Evolutionary conservation across 192 early-diverging fungal genomes (phyloP).

Genomic region (Funneliformis mosseae): DNA sequence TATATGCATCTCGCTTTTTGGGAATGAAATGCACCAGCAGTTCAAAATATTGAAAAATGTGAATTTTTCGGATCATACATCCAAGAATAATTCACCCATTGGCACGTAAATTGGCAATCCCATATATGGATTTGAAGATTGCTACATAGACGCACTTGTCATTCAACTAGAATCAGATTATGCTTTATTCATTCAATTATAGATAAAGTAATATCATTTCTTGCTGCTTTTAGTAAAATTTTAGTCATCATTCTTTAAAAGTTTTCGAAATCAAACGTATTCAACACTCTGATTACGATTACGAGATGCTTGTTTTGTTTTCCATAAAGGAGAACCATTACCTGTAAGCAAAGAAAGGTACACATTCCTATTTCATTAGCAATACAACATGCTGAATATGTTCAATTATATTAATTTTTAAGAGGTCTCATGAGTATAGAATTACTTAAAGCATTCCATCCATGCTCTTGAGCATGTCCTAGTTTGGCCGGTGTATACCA

Average conservation of each 20-base stretch:
- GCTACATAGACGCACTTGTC: slow-evolving; percentile 79
- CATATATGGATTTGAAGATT: slow-evolving; percentile 55
- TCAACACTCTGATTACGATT: slow-evolving; percentile 66
- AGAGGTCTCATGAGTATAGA: slow-evolving; percentile 65
- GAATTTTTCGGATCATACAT: slow-evolving; percentile 82
- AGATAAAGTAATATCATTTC: slow-evolving; percentile 61
- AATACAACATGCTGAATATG: neutral
- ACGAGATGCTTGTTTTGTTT: slow-evolving; percentile 71
- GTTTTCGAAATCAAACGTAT: slow-evolving; percentile 65
- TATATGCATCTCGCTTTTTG: slow-evolving; percentile 87
- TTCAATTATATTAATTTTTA: neutral
- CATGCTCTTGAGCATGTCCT: slow-evolving; percentile 90
- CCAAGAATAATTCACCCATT: slow-evolving; percentile 85
- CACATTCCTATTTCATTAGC: neutral
- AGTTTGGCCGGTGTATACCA: slow-evolving; percentile 78
- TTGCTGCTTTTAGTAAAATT: neutral
- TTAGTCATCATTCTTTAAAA: neutral
- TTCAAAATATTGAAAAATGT: slow-evolving; percentile 75
- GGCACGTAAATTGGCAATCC: slow-evolving; percentile 67
- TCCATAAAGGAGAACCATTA: slow-evolving; percentile 77
- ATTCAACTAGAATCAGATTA: slow-evolving; percentile 87
- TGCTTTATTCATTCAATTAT: slow-evolving; percentile 85
- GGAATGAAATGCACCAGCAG: slow-evolving; percentile 64
- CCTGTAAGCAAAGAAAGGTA: slow-evolving; percentile 41
- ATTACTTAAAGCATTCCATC: slow-evolving; percentile 92